These are phyloP conservation scores for Ophiosphaerella narmari DNA, from an alignment of 2,329 filamentous ascomycete genomes.

Conservation along the genomic window DNA sequence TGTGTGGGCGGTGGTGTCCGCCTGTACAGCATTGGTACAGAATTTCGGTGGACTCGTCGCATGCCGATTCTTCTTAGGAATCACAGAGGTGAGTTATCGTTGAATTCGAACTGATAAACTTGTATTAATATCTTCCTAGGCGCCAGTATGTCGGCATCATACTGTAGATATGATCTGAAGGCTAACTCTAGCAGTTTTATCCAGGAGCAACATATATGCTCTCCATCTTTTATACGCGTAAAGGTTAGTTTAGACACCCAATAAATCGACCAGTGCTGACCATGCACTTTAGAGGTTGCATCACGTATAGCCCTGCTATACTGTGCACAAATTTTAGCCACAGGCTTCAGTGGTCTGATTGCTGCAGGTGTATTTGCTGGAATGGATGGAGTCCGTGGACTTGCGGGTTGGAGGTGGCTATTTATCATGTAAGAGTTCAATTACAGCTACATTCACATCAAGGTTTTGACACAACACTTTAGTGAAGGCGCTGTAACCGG, in stretches of 20 bases:
- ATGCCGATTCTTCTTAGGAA: constrained; percentile 37
- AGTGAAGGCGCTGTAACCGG: constrained; percentile 34
- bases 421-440: constrained; percentile 43
- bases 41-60: constrained; percentile 40
- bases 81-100: constrained; percentile 25
- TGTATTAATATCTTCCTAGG: constrained; percentile 1
- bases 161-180: neutral
- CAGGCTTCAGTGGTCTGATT: constrained; percentile 52
- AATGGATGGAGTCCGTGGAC: constrained; percentile 30
- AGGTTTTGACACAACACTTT: constrained; percentile 1
- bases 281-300: constrained; percentile 33
- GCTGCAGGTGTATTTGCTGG: constrained; percentile 45
- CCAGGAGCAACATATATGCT: constrained; percentile 67
- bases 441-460: neutral
- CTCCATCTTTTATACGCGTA: constrained; percentile 68
- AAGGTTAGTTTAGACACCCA: constrained; percentile 44
- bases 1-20: constrained; percentile 44
- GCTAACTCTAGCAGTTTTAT: constrained; percentile 51
- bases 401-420: constrained; percentile 47
- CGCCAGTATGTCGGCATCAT: constrained; percentile 2
- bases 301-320: constrained; percentile 46
- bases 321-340: constrained; percentile 48
- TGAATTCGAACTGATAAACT: neutral
- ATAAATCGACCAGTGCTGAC: constrained; percentile 1
- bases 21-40: constrained; percentile 38